These are phyloP conservation scores for Cladophialophora immunda DNA, from an alignment of 2,329 filamentous ascomycete species.

Conservation along the genomic window DNA sequence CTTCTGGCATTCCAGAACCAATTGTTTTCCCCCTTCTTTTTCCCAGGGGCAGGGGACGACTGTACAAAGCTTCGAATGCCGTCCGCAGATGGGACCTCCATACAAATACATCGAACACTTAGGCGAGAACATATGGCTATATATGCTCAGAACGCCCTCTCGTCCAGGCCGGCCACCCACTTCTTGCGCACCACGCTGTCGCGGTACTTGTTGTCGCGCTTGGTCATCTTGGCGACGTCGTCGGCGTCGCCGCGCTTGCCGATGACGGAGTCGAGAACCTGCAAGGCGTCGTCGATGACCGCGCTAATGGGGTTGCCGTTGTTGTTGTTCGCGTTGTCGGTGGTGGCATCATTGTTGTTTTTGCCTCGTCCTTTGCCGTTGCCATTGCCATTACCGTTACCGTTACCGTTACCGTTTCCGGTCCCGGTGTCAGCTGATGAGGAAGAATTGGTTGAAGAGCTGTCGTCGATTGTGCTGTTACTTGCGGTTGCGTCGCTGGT, in stretches of 20 bases:
- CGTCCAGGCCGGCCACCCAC: neutral
- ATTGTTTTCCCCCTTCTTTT: no score
- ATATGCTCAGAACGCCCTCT: slow-evolving; percentile 17
- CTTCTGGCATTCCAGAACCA: no score
- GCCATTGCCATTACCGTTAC: neutral
- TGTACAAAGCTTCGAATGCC: no score
- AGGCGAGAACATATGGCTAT: no score
- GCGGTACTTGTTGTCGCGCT: slow-evolving; percentile 4
- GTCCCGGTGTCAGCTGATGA: neutral
- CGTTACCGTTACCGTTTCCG: slow-evolving; percentile 1
- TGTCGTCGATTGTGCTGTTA: neutral
- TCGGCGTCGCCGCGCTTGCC: slow-evolving; percentile 16
- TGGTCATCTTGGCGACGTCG: neutral
- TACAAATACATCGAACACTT: no score
- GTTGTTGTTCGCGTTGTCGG: neutral
- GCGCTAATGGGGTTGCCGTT: neutral
- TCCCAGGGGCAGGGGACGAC: no score
- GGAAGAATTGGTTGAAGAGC: neutral
- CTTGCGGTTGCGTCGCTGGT: slow-evolving; percentile 2
- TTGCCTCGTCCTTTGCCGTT: slow-evolving; percentile 4
- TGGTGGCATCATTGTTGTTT: slow-evolving; percentile 1
- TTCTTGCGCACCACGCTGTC: slow-evolving; percentile 18
- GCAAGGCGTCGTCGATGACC: slow-evolving; percentile 20
- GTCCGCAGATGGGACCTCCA: no score
- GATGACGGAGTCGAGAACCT: slow-evolving; percentile 17